Percentiles rank a stretch among this genome's conserved stretches.
Conservation (phyloP, 176 grass and related monocot species). For the Alloteropsis semialata region DNA sequence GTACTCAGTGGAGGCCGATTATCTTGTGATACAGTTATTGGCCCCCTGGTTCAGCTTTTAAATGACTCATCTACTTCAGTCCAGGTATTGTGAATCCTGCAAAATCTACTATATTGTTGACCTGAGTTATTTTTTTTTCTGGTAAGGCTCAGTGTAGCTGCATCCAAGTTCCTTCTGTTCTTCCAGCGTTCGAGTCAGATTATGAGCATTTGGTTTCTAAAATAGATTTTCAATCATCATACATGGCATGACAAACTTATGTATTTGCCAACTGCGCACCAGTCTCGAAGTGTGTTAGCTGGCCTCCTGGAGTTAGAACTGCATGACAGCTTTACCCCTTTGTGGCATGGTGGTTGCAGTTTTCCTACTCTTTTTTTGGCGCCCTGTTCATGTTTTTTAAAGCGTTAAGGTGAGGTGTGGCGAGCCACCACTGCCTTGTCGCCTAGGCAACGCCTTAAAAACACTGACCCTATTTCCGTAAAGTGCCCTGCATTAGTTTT, state of each 20-base stretch:
- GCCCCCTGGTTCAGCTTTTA: constrained; percentile 76
- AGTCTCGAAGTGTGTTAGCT: background rate
- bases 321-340: background rate
- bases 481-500: background rate
- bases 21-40: constrained; percentile 66
- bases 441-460: too few species aligned
- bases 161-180: constrained; percentile 28
- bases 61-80: constrained; percentile 70
- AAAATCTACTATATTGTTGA: background rate
- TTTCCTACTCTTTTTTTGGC: background rate
- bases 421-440: too few species aligned
- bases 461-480: too few species aligned
- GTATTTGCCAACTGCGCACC: background rate
- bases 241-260: background rate
- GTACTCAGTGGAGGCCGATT: constrained; percentile 78
- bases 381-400: too few species aligned
- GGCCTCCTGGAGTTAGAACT: background rate
- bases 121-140: background rate
- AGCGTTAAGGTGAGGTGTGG: too few species aligned
- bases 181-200: background rate
- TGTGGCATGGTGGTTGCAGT: constrained; percentile 1
- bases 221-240: constrained; percentile 11
- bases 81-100: constrained; percentile 58
- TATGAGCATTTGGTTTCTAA: background rate
- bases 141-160: background rate